phyloP scores from a whole-genome alignment of 202 grass and related monocot species.

The Saccharum hybrid region DNA sequence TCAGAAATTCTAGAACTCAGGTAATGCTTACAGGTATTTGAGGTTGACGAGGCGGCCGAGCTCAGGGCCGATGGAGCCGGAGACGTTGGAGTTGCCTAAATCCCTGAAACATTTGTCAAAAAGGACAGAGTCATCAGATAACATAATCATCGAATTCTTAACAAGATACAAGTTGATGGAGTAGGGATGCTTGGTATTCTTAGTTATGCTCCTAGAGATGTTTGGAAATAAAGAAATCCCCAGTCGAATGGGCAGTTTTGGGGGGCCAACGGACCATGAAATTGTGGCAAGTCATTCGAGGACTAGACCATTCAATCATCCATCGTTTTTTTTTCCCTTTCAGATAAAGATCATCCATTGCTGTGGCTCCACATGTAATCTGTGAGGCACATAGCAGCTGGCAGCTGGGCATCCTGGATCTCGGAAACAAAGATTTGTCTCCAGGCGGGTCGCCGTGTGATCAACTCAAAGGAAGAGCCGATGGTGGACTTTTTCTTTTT shows the following conservation, averaged over 20 bases:
- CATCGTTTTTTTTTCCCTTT: no score
- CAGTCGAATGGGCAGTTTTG: background rate
- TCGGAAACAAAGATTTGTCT: slow-evolving; percentile 6
- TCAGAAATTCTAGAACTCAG: slow-evolving; percentile 6
- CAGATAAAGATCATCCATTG: background rate
- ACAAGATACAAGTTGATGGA: background rate
- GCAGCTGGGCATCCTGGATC: background rate
- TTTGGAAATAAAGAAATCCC: background rate
- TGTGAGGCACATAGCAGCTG: background rate
- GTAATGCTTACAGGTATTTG: slow-evolving; percentile 70
- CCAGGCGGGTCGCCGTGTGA: background rate
- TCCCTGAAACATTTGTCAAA: slow-evolving; percentile 65
- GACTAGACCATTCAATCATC: background rate
- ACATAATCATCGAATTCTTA: background rate
- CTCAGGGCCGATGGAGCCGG: slow-evolving; percentile 82
- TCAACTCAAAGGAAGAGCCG: background rate
- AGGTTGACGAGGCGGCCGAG: slow-evolving; percentile 81
- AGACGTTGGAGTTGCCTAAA: slow-evolving; percentile 95
- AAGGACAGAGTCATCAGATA: background rate
- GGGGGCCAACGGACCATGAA: background rate
- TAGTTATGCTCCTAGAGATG: background rate
- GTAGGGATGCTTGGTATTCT: background rate
- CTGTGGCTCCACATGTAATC: background rate
- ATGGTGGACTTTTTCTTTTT: background rate
- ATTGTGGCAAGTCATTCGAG: background rate